Conservation (phyloP, 2,329 filamentous ascomycete genomes). For the Magnaporthiopsis incrustans region DNA sequence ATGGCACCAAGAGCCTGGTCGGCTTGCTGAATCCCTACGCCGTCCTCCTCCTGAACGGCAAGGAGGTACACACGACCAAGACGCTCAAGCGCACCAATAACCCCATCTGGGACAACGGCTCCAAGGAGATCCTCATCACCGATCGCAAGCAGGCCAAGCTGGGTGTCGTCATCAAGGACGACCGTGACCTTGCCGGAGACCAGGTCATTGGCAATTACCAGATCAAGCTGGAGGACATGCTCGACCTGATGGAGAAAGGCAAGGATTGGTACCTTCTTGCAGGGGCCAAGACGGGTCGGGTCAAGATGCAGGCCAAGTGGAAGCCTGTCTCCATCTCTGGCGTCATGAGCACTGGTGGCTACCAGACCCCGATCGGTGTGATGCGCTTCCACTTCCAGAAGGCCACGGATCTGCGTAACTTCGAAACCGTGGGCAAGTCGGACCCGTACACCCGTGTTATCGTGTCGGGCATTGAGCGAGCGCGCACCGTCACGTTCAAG, state of each 20-base stretch:
- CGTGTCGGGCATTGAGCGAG: slow-evolving; percentile 84
- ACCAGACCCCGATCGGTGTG: slow-evolving; percentile 88
- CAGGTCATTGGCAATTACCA: slow-evolving; percentile 86
- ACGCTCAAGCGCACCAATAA: slow-evolving; percentile 97
- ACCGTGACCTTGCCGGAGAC: slow-evolving; percentile 76
- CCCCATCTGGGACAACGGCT: slow-evolving; percentile 88
- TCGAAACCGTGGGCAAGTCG: slow-evolving; percentile 93
- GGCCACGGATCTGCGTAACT: slow-evolving; percentile 76
- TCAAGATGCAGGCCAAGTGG: slow-evolving; percentile 89
- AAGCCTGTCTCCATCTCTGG: slow-evolving; percentile 86
- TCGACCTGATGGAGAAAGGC: slow-evolving; percentile 83
- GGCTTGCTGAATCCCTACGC: slow-evolving; percentile 90
- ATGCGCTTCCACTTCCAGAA: slow-evolving; percentile 88
- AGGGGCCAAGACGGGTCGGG: slow-evolving; percentile 73
- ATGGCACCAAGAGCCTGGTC: slow-evolving; percentile 84
- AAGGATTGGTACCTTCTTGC: slow-evolving; percentile 93
- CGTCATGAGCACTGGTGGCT: slow-evolving; percentile 70
- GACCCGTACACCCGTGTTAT: slow-evolving; percentile 89
- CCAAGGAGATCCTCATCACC: slow-evolving; percentile 90
- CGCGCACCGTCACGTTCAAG: slow-evolving; percentile 86
- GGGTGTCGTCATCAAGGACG: slow-evolving; percentile 90
- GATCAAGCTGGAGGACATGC: slow-evolving; percentile 89
- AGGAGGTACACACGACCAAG: slow-evolving; percentile 80
- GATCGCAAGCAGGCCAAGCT: slow-evolving; percentile 86
- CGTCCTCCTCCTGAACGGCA: slow-evolving; percentile 79